These are phyloP conservation scores for Kalmusia sp. DNA, from an alignment of 2,329 filamentous ascomycete genomes.

Conservation along the genomic window DNA sequence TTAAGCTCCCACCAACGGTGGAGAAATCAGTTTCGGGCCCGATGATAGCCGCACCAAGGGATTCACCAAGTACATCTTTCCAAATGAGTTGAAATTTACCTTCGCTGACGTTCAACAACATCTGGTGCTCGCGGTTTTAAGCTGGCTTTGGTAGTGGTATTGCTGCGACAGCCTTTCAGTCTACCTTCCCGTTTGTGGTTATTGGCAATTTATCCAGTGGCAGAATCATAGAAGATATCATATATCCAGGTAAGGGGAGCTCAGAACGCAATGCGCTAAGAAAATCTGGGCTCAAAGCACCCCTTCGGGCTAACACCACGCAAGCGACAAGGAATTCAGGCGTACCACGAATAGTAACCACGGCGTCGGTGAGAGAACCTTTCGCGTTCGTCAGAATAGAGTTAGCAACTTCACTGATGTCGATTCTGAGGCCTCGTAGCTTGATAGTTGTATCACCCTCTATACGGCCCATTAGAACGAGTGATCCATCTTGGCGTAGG, in stretches of 20 bases:
- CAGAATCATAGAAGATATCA: slow-evolving; percentile 34
- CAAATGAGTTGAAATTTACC: background rate
- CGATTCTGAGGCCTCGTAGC: slow-evolving; percentile 49
- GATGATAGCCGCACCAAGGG: slow-evolving; percentile 41
- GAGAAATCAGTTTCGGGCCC: slow-evolving; percentile 66
- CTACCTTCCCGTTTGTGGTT: slow-evolving; percentile 6
- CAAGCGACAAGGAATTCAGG: slow-evolving; percentile 43
- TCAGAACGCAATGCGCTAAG: too few relatives aligned
- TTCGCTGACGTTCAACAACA: background rate
- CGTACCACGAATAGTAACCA: slow-evolving; percentile 28
- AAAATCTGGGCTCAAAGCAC: too few relatives aligned
- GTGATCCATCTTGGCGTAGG: slow-evolving; percentile 41
- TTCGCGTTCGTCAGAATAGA: slow-evolving; percentile 34
- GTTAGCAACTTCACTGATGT: slow-evolving; percentile 49
- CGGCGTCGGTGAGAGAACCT: slow-evolving; percentile 31
- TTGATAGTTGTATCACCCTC: slow-evolving; percentile 27
- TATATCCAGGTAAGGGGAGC: slow-evolving; percentile 46
- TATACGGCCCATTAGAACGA: slow-evolving; percentile 33
- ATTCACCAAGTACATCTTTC: background rate
- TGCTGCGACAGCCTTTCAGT: slow-evolving; percentile 17
- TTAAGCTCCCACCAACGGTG: slow-evolving; percentile 63
- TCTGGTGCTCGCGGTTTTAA: too few relatives aligned
- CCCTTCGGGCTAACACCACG: too few relatives aligned
- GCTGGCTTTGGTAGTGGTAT: slow-evolving; percentile 16
- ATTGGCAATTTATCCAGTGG: slow-evolving; percentile 15